Conservation (phyloP, 495 filamentous ascomycete species). For the Parathielavia hyrcaniae region DNA sequence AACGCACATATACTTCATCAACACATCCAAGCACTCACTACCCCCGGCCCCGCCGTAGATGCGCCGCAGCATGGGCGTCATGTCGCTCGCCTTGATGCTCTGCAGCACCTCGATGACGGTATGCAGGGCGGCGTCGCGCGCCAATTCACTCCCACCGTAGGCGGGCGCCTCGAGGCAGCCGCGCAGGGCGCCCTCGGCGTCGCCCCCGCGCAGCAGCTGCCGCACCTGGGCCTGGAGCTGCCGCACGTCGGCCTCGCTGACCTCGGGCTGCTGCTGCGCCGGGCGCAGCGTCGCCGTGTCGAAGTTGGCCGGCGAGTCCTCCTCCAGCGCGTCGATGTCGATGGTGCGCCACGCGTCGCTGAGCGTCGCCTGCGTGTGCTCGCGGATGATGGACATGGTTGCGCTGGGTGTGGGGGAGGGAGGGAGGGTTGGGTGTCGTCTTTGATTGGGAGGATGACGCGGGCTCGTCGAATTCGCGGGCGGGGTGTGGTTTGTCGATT, state of each 20-base stretch:
- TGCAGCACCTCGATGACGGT: constrained; percentile 83
- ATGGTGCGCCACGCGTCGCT: constrained; percentile 77
- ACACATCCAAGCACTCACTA: constrained; percentile 61
- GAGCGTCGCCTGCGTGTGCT: constrained; percentile 46
- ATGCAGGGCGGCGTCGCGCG: constrained; percentile 68
- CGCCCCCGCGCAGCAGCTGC: constrained; percentile 77
- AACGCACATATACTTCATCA: constrained; percentile 71
- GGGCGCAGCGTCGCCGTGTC: constrained; percentile 72
- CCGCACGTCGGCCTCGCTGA: constrained; percentile 65
- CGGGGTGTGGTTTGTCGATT: background rate
- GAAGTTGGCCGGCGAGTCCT: constrained; percentile 85
- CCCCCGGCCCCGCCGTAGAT: constrained; percentile 68
- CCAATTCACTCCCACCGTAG: constrained; percentile 55
- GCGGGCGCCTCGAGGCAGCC: constrained; percentile 65
- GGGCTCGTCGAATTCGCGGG: background rate
- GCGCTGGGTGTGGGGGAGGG: background rate
- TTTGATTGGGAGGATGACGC: background rate
- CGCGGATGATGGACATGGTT: constrained; percentile 53
- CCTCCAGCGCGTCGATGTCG: constrained; percentile 83
- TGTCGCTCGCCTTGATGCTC: constrained; percentile 82
- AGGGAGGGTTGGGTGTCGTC: background rate
- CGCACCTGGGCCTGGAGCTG: constrained; percentile 67
- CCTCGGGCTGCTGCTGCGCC: constrained; percentile 57
- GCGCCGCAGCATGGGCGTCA: constrained; percentile 73
- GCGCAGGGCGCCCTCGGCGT: constrained; percentile 76